Evolutionary conservation across 169 alveolate species (phyloP).

Genomic region (Cryptosporidium parvum): DNA sequence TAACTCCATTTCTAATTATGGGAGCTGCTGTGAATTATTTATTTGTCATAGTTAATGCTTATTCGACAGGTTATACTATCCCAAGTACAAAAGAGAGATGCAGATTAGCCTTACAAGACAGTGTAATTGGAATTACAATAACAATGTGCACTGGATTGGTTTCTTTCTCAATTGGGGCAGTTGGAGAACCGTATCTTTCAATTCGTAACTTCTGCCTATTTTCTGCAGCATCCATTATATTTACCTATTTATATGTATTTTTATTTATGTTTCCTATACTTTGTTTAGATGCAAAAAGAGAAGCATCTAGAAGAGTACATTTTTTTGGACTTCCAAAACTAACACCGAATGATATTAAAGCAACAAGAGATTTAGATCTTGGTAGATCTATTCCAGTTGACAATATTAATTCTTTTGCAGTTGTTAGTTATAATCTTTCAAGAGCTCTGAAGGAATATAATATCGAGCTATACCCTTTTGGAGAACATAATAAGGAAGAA

Average conservation of each 20-base stretch:
- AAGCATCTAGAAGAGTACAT: conserved; percentile 50
- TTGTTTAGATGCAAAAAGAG: conserved; percentile 71
- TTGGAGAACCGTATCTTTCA: conserved; percentile 72
- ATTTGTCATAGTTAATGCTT: conserved; percentile 81
- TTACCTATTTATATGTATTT: conserved; percentile 66
- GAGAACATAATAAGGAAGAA: background rate
- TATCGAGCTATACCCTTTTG: conserved; percentile 41
- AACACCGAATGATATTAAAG: conserved; percentile 34
- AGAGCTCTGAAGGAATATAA: conserved; percentile 38
- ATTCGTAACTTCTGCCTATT: conserved; percentile 61
- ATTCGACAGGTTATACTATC: conserved; percentile 80
- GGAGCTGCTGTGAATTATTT: conserved; percentile 84
- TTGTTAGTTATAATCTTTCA: conserved; percentile 67
- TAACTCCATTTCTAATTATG: conserved; percentile 81
- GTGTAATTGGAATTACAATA: conserved; percentile 76
- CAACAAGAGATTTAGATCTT: background rate
- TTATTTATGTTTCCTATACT: conserved; percentile 73
- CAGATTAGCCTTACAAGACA: conserved; percentile 77
- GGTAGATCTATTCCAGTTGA: conserved; percentile 73
- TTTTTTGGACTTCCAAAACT: conserved; percentile 61
- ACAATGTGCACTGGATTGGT: conserved; percentile 76
- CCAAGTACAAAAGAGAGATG: conserved; percentile 81
- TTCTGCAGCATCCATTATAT: conserved; percentile 72
- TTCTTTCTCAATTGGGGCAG: conserved; percentile 73
- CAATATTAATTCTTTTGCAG: conserved; percentile 39